Base-by-base conservation (phyloP, 2,329 filamentous ascomycete species). In the Cercospora beticola region DNA sequence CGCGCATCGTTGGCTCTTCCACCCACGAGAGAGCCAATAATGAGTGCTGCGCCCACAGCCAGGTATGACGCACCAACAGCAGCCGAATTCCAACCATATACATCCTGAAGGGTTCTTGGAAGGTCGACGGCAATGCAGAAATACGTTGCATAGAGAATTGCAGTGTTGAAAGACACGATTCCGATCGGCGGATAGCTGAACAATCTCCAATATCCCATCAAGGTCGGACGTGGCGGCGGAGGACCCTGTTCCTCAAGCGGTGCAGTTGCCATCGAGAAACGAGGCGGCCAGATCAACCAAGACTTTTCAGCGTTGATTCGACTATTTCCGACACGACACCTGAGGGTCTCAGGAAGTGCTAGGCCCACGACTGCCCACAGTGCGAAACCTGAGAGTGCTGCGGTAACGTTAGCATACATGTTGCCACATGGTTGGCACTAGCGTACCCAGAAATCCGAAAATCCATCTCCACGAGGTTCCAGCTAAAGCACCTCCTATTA, bases 71-170 rank as follows among this genome's bases (percentile, higher is more conserved):
- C 64, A 31, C 64, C 64, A 14, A 66, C 43, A n/a, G 54, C 57
- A 28, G 57, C 26, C n/a, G 40, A 18, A 23, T 31, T 62, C 64
- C 64, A 66, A 16, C 16, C n/a, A 31, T 66, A 62, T 28, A 62
- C 33, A 18, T 33, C 56, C 16, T 43, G 21, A 18, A 66, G 46
- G 40, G 12, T 66, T 21, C 52, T 52, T 23, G 64, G 64, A 26
- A 66, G 43, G 30, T 66, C 23, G 56, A 66, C 64, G 10, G 58
- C 64, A 21, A 66, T 66, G 33, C 31, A 66, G 36, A 66, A 66
- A 49, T 66, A 66, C 9, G 64, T 68, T 5, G 67, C 56, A 9
- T 49, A 71, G n/a, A 69, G 67, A 52, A 64, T 65, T 33, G 62
- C 58, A 12, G 68, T 70, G 28, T 49, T 68, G 62, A 65, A 61